phyloP scores from a whole-genome alignment of 805 yeast species.

The Sugiyamaella mastotermitis region DNA sequence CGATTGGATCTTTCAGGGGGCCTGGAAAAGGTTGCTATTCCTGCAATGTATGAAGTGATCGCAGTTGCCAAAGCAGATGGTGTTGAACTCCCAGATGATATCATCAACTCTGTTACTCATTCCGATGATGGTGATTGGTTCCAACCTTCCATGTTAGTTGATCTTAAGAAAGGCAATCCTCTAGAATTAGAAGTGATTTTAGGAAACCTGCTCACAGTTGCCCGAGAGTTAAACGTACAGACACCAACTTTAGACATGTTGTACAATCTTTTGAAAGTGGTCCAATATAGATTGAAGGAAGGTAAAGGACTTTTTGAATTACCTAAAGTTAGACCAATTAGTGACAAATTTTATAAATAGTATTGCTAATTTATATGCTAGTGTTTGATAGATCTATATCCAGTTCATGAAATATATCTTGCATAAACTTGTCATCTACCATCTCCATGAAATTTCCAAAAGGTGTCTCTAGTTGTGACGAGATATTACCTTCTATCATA shows the following conservation, averaged over 20 bases:
- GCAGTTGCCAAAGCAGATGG: slow-evolving; percentile 67
- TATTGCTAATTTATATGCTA: background rate
- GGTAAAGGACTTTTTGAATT: slow-evolving; percentile 1
- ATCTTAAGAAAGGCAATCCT: slow-evolving; percentile 52
- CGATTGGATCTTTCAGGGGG: slow-evolving; percentile 3
- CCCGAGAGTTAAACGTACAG: slow-evolving; percentile 38
- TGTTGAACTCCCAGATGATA: background rate
- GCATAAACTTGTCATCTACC: slow-evolving; percentile 1
- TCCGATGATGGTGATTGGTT: slow-evolving; percentile 27
- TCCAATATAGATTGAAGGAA: slow-evolving; percentile 1
- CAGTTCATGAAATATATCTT: slow-evolving; percentile 1
- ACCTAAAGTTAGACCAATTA: too few species aligned
- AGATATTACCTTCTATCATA: too few species aligned
- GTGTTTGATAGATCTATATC: background rate
- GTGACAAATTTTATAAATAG: slow-evolving; percentile 1
- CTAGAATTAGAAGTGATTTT: slow-evolving; percentile 65
- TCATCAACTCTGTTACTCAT: slow-evolving; percentile 4
- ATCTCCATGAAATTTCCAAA: too few species aligned
- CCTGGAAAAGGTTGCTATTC: slow-evolving; percentile 1
- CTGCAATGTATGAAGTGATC: slow-evolving; percentile 50
- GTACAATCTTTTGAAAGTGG: slow-evolving; percentile 46
- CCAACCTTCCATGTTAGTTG: slow-evolving; percentile 58
- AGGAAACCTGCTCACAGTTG: slow-evolving; percentile 52
- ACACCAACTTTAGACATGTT: slow-evolving; percentile 54
- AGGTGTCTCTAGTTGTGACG: too few species aligned